These are phyloP conservation scores for Hanseniaspora sp. DNA, from an alignment of 1,139 yeast species.

Conservation along the genomic window DNA sequence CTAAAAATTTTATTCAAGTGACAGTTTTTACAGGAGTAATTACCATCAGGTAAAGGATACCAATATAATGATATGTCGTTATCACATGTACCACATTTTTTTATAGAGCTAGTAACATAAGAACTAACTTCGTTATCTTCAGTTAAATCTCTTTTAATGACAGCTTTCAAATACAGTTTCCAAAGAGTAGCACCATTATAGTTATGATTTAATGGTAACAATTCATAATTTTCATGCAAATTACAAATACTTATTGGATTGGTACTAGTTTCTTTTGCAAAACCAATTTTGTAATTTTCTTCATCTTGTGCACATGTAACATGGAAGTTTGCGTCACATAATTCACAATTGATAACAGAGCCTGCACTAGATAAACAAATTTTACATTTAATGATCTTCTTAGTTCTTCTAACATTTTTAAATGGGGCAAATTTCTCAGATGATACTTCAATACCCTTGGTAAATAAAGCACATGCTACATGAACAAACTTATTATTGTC, in stretches of 20 bases:
- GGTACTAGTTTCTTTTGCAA: conserved; percentile 6
- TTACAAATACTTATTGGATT: conserved; percentile 21
- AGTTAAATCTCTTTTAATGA: conserved; percentile 17
- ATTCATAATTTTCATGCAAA: conserved; percentile 16
- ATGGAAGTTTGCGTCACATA: conserved; percentile 40
- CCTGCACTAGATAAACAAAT: conserved; percentile 38
- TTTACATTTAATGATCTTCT: conserved; percentile 30
- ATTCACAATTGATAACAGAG: conserved; percentile 34
- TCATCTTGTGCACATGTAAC: conserved; percentile 57
- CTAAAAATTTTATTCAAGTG: conserved; percentile 17
- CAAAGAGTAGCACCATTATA: background rate
- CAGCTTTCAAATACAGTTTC: conserved; percentile 17
- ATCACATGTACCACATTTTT: conserved; percentile 19
- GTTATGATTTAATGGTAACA: conserved; percentile 16
- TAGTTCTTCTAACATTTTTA: conserved; percentile 23
- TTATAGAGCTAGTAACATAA: background rate
- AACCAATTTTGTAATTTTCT: conserved; percentile 38
- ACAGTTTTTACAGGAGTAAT: conserved; percentile 22
- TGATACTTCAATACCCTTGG: conserved; percentile 35
- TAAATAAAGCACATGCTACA: conserved; percentile 58
- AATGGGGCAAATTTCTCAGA: conserved; percentile 38
- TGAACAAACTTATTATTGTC: conserved; percentile 69
- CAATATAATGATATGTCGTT: conserved; percentile 19
- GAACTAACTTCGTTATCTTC: background rate
- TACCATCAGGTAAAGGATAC: conserved; percentile 16